Evolutionary conservation across 164 flowering plant species (phyloP).

Genomic region (Macadamia tetraphylla): DNA sequence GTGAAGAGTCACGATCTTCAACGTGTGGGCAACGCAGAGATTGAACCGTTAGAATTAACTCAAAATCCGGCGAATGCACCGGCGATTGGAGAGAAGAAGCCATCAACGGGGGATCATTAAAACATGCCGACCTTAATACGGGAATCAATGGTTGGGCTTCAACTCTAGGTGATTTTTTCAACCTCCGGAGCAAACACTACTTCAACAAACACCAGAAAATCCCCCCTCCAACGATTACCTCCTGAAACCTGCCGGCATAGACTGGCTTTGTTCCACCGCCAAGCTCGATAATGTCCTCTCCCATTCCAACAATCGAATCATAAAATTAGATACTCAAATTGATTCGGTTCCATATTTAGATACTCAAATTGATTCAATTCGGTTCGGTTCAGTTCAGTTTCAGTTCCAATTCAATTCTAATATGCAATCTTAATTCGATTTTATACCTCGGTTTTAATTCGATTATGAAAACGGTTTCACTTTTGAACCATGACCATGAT

Average conservation of each 20-base stretch:
- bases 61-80: constrained; percentile 13
- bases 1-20: no score
- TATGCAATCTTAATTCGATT: no score
- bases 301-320: constrained; percentile 68
- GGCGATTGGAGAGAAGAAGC: constrained; percentile 59
- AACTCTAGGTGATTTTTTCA: constrained; percentile 75
- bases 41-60: neutral
- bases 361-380: no score
- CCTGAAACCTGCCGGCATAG: constrained; percentile 74
- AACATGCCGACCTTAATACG: constrained; percentile 52
- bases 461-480: no score
- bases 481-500: no score
- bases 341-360: no score
- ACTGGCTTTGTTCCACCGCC: constrained; percentile 67
- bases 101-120: constrained; percentile 62
- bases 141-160: constrained; percentile 98
- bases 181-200: constrained; percentile 53
- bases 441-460: no score
- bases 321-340: neutral
- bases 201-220: constrained; percentile 46
- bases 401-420: no score
- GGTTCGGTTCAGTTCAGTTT: no score
- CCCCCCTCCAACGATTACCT: constrained; percentile 69
- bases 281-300: constrained; percentile 72
- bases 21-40: no score